phyloP scores from a whole-genome alignment of 2,329 filamentous ascomycete genomes.

The Aspergillus bombycis region DNA sequence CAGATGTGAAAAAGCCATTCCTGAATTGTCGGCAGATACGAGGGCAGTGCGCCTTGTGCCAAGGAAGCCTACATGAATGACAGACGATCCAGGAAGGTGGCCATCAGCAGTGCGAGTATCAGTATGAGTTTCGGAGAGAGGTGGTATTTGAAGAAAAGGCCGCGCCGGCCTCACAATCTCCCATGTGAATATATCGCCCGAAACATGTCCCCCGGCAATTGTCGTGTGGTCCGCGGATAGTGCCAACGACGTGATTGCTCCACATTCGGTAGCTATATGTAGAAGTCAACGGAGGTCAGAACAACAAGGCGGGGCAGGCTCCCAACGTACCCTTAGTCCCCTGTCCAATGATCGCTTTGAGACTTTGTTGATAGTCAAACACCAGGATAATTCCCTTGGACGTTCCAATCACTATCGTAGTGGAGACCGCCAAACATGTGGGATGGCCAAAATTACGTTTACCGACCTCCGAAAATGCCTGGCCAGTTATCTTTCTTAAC shows the following conservation, averaged over 20 bases:
- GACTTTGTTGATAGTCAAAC: slow-evolving; percentile 95
- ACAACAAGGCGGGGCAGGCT: neutral
- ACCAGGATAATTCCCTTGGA: slow-evolving; percentile 92
- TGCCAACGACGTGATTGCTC: slow-evolving; percentile 81
- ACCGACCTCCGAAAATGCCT: slow-evolving; percentile 89
- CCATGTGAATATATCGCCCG: slow-evolving; percentile 95
- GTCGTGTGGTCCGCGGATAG: slow-evolving; percentile 94
- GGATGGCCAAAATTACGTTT: slow-evolving; percentile 90
- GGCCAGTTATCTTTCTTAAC: slow-evolving; percentile 82
- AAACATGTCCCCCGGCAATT: slow-evolving; percentile 84
- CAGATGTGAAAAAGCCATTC: slow-evolving; percentile 98
- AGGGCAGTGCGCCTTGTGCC: slow-evolving; percentile 91
- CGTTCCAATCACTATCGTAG: slow-evolving; percentile 86
- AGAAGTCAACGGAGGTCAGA: slow-evolving; percentile 7
- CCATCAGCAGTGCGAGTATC: slow-evolving; percentile 74
- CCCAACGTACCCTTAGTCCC: slow-evolving; percentile 76
- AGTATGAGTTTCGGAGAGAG: slow-evolving; percentile 67
- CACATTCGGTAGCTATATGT: slow-evolving; percentile 78
- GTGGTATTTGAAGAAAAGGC: slow-evolving; percentile 85
- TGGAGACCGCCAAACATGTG: slow-evolving; percentile 86
- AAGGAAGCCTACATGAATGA: slow-evolving; percentile 92
- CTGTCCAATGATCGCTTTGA: slow-evolving; percentile 91
- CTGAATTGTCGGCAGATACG: slow-evolving; percentile 89
- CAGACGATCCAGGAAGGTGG: slow-evolving; percentile 74
- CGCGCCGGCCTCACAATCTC: slow-evolving; percentile 80